Conservation (phyloP, 2,329 filamentous ascomycete genomes). For the Ophiostoma himal-ulmi region DNA sequence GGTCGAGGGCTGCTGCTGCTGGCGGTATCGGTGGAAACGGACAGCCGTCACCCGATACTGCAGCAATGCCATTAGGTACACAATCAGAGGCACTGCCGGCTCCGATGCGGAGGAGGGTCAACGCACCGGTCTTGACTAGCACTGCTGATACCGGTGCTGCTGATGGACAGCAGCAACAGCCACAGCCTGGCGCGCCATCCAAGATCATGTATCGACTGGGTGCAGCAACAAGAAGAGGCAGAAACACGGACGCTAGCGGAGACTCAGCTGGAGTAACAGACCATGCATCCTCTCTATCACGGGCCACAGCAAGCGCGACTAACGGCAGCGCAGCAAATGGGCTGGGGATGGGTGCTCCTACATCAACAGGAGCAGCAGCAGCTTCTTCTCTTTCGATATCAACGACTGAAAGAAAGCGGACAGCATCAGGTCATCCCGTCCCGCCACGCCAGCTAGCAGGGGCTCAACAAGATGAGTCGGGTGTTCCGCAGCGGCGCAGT, state of each 20-base stretch:
- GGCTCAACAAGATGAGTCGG: conserved; percentile 53
- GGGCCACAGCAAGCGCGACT: conserved; percentile 29
- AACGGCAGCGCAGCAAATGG: conserved; percentile 16
- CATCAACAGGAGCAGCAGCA: not conserved
- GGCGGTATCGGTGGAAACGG: conserved; percentile 32
- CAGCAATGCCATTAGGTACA: conserved; percentile 57
- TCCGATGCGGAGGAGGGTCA: conserved; percentile 49
- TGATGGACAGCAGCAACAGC: conserved; percentile 26
- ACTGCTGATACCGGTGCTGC: conserved; percentile 40
- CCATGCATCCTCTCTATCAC: conserved; percentile 34
- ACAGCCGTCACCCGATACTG: conserved; percentile 42
- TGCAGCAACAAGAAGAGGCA: conserved; percentile 37
- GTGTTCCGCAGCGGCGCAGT: conserved; percentile 61
- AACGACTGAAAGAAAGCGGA: conserved; percentile 71
- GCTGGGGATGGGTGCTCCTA: not conserved
- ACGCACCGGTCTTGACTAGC: conserved; percentile 42
- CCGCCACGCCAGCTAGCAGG: conserved; percentile 43
- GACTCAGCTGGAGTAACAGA: conserved; percentile 34
- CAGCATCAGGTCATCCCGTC: conserved; percentile 76
- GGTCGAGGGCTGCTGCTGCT: conserved; percentile 41
- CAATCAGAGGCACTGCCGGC: conserved; percentile 46
- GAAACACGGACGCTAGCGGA: conserved; percentile 35
- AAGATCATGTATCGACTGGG: conserved; percentile 56
- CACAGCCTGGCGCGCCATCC: conserved; percentile 41
- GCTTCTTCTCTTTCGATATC: conserved; percentile 37